A percentile compares a stretch with the other conserved stretches of the same genome.
These are phyloP conservation scores for Arctium minus DNA, from an alignment of 129 eudicot genomes.

Conservation along the genomic window DNA sequence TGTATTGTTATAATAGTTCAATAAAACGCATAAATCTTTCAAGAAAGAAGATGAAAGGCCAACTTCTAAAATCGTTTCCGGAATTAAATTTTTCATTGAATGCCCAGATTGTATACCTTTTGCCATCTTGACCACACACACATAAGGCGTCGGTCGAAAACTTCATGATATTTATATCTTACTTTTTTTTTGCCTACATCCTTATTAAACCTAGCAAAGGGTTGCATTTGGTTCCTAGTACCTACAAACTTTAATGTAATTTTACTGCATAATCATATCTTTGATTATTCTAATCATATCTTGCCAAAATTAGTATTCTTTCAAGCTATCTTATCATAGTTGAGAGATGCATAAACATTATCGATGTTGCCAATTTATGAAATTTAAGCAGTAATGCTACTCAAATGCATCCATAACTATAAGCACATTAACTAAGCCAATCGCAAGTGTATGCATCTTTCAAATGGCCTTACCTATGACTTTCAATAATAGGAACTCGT, in stretches of 20 bases:
- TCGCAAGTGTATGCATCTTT: not conserved
- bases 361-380: not conserved
- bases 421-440: not conserved
- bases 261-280: not conserved
- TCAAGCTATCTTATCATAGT: not conserved
- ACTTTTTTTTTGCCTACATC: not conserved
- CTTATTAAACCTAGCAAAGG: not conserved
- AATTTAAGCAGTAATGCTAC: not conserved
- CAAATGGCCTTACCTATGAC: constrained; percentile 59
- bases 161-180: not conserved
- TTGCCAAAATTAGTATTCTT: not conserved
- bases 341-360: not conserved
- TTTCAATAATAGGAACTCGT: constrained; percentile 90
- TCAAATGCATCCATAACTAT: not conserved
- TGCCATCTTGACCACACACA: not conserved
- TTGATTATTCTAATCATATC: not conserved
- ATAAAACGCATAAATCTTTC: too few species aligned
- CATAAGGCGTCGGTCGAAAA: not conserved
- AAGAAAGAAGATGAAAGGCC: too few species aligned
- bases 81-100: not conserved
- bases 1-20: too few species aligned
- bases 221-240: not conserved
- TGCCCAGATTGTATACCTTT: not conserved
- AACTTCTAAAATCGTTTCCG: not conserved
- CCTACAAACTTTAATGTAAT: not conserved